Evolutionary conservation across 1,139 yeast genomes (phyloP), one percentile per base, ranked within the genome.

Genomic region (Yamadazyma trypodendri): DNA sequence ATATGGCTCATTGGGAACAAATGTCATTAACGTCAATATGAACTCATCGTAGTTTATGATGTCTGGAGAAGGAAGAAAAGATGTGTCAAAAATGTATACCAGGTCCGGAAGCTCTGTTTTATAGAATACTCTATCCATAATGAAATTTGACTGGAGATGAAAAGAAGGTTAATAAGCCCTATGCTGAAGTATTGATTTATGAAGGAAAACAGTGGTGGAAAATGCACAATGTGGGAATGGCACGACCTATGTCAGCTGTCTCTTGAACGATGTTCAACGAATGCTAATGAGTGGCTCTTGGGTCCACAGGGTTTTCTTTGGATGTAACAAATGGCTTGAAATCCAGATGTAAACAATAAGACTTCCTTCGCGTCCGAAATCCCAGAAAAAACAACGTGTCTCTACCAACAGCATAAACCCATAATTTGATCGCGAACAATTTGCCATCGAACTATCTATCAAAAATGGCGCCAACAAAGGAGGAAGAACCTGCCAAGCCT

Each of bases 1-100:
- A 53, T 82, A 85, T 11, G 80, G 79, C 22, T 66, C 62, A 13
- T 61, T 52, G 3, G 95, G 95, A 16, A 79, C 52, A 30, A 61
- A 56, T 12, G 56, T 54, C 59, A 64, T 58, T 52, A 58, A 61
- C 35, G 62, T 75, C 40, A 56, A 67, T 28, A 61, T 75, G 38
- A 68, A 68, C 35, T 59, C 64, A 37, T 68, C 68, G 44, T 67
- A 72, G 51, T 63, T 61, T 32, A 67, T 68, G 28, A 48, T 49
- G 2, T 68, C 74, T 1, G 85, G 75, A n/a, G 72, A 59, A 1
- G 90, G 90, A 23, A 86, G 67, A 45, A 74, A 82, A n/a, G 86
- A 79, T 2, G 94, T 80, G 56, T 86, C 95, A 45, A 86, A 77
- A 9, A 85, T 77, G 48, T 78, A 84, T 9, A 86, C 63, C 1